Evolutionary conservation across 257 asterid species (phyloP), one percentile per base, ranked within the genome.

Genomic region (Oldenlandia corymbosa): DNA sequence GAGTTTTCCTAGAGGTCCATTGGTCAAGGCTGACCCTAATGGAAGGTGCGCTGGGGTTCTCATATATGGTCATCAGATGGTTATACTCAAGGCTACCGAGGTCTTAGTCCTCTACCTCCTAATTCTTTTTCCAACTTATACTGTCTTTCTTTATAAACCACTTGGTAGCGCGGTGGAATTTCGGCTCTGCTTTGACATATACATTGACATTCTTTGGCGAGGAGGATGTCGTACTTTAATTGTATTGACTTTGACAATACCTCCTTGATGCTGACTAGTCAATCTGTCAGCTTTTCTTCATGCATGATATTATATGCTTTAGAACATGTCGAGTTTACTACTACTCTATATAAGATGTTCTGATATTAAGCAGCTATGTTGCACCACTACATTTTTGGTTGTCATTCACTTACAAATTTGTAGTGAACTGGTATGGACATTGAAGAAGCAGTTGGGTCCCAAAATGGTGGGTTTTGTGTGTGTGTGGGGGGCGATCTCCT

Each of bases 31-130:
- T 81, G 99, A 93, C 63, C 95, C 97, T 27, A 84, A 84, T 57
- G 99, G 99, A 53, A 81, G 96, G 78, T 93, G 97, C 76, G 93
- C 96, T 52, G 90, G 88, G 7, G 91, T 84, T 74, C 94, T 89
- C 78, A 87, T 81, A 57, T 87, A 82, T 66, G 97, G 91, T 61
- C 74, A 80, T 57, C 99, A 93, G 77, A 89, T 93, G 97, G 82
- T 84, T 67, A 73, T 90, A 72, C 97, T 93, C 80, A 89, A 93
- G 89, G 87, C 97, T 72, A 88, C 99, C 48, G 97, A 85, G 99
- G 99, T 89, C 70, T 51, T 30, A 58, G 67, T 65, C 70, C 50
- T 55, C 60, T 69, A 42, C 42, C 27, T 58, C 45, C 37, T 64
- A 23, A 39, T 58, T 63, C 42, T 45, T 56, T 2, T 30, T 39